phyloP scores from a whole-genome alignment of 768 basidiomycete genomes.

The Lactarius indigo region DNA sequence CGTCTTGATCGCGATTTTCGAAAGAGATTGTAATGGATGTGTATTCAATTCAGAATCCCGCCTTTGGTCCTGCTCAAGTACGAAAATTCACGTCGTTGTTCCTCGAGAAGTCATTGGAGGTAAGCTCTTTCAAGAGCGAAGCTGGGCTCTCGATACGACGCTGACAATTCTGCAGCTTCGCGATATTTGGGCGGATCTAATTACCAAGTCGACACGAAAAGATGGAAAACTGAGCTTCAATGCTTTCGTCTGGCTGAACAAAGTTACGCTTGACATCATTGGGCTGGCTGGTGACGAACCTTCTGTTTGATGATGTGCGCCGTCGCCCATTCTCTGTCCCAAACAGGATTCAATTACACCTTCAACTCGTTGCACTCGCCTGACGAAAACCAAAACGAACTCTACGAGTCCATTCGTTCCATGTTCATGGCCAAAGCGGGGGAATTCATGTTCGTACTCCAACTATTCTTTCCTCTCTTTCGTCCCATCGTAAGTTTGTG shows the following conservation, averaged over 20 bases:
- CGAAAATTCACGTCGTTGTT: slow-evolving; percentile 27
- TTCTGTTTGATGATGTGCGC: background rate
- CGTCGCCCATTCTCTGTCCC: background rate
- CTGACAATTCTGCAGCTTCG: slow-evolving; percentile 26
- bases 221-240: slow-evolving; percentile 20
- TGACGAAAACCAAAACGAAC: slow-evolving; percentile 30
- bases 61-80: slow-evolving; percentile 29
- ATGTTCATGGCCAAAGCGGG: slow-evolving; percentile 28
- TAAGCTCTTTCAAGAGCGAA: background rate
- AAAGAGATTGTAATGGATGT: background rate
- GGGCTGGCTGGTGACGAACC: slow-evolving; percentile 26
- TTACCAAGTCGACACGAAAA: slow-evolving; percentile 13
- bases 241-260: slow-evolving; percentile 25
- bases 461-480: slow-evolving; percentile 36
- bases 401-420: slow-evolving; percentile 35
- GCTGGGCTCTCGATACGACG: background rate
- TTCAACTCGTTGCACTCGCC: slow-evolving; percentile 34
- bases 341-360: slow-evolving; percentile 38
- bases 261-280: slow-evolving; percentile 29
- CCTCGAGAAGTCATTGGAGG: slow-evolving; percentile 28
- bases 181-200: slow-evolving; percentile 30
- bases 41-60: slow-evolving; percentile 24
- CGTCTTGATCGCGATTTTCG: background rate
- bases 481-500: slow-evolving; percentile 37
- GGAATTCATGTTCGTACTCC: slow-evolving; percentile 33